Evolutionary conservation across 2,329 filamentous ascomycete species (phyloP), one percentile per base, ranked within the genome.

Genomic region (Penicillium vulpinum): DNA sequence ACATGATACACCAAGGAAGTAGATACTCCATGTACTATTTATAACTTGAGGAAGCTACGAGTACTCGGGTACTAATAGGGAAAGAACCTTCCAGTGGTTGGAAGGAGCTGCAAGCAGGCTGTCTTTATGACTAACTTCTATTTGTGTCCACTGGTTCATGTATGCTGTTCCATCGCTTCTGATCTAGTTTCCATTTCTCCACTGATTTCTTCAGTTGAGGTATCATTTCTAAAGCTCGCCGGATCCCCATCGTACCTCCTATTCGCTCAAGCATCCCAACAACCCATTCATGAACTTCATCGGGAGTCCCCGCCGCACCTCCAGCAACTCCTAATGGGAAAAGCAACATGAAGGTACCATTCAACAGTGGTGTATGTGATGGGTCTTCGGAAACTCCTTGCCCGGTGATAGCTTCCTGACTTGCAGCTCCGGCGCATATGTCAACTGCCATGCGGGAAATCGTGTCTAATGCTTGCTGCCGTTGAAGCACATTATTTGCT

Each of bases 261-360:
- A 69, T 67, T 13, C 45, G 58, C 36, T 63, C 52, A 18, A 70
- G 54, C 8, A 48, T 60, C 26, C 56, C 47, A 31, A 64, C 11
- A 24, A 65, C 60, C 65, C 68, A 68, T 10, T 61, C 54, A 16
- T 61, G 58, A 9, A 67, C 59, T 28, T 66, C 46, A 9, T 67
- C 59, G 1, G 63, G 55, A n/a, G 59, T 57, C 16, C 59, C 62
- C 10, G 59, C 58, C 15, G 65, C 60, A 24, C 60, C 54, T 38
- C 63, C 67, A 8, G 65, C 66, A 21, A 62, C 50, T 2, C 57
- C 51, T 41, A 70, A 43, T 5, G 62, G 62, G 35, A 67, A 68
- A 18, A 68, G 46, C 31, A 66, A 24, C 58, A 65, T 62, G 21
- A 69, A 68, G 1, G 62, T 56, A 5, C 67, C 66, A 45, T 66